Percentiles rank a stretch among this genome's conserved stretches.
Evolutionary conservation across 2,329 filamentous ascomycete species (phyloP).

Genomic region (Diaporthe sp.): DNA sequence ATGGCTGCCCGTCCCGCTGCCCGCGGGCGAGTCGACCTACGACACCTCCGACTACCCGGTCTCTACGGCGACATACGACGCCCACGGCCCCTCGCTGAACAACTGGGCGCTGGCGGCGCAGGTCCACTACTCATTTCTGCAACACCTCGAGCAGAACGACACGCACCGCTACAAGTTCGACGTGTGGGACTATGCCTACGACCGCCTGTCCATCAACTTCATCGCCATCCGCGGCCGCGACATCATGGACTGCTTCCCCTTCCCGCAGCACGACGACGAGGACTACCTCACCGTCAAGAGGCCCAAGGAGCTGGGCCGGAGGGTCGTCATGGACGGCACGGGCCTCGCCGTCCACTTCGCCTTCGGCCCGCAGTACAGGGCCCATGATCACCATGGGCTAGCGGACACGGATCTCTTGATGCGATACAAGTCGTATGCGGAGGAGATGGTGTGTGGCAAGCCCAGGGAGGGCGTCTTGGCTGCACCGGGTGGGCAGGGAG

Average conservation of each 20-base stretch:
- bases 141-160: slow-evolving; percentile 63
- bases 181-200: slow-evolving; percentile 63
- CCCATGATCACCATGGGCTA: slow-evolving; percentile 49
- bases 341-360: slow-evolving; percentile 68
- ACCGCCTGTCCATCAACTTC: slow-evolving; percentile 68
- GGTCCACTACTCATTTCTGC: slow-evolving; percentile 62
- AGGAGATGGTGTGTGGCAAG: slow-evolving; percentile 62
- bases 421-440: slow-evolving; percentile 66
- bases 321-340: slow-evolving; percentile 66
- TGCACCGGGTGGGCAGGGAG: neutral
- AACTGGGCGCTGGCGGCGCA: slow-evolving; percentile 67
- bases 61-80: slow-evolving; percentile 61
- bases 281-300: slow-evolving; percentile 57
- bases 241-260: slow-evolving; percentile 62
- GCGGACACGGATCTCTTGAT: slow-evolving; percentile 67
- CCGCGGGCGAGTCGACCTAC: slow-evolving; percentile 52
- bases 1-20: slow-evolving; percentile 60
- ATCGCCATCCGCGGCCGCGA: slow-evolving; percentile 67
- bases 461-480: neutral
- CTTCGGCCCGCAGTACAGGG: slow-evolving; percentile 57
- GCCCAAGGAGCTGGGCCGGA: slow-evolving; percentile 55
- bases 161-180: slow-evolving; percentile 64
- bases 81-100: slow-evolving; percentile 59
- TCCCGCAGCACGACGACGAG: slow-evolving; percentile 61
- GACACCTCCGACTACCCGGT: slow-evolving; percentile 63